Base-by-base conservation (phyloP, 2,329 filamentous ascomycete species). In the Monilinia laxa region DNA sequence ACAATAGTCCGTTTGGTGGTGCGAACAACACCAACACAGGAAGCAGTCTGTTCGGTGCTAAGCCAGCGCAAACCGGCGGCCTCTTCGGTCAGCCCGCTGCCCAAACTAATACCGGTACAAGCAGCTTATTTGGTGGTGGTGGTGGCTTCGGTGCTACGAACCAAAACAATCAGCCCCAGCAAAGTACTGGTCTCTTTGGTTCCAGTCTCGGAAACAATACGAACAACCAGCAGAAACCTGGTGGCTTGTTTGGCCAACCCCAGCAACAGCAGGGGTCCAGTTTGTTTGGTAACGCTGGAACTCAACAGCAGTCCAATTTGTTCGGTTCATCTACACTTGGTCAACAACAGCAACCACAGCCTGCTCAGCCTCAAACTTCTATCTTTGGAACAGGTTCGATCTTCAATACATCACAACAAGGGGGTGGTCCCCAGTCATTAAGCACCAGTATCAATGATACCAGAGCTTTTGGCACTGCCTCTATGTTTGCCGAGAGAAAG, bases 401-500 rank as follows among this genome's bases (percentile, higher is more conserved):
- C 3, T 85, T 92, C 60, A 85, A 86, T 25, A 81, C 77, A 68
- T 82, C 82, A 1, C 83, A 84, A 69, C 82, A 82, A 68, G 81
- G 84, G 69, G 68, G 55, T 25, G 79, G 80, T 58, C 84, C 84
- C 20, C 87, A 90, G 74, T 80, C 84, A 23, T 81, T 97, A 67
- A 92, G 90, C 45, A 89, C 93, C 6, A 95, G 92, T 68, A 85
- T 96, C 66, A 88, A 87, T 68, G 92, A 94, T 70, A 83, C 88
- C n/a, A 92, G 91, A 63, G 94, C 96, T 0, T 99, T 96, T 75
- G 95, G 95, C 52, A 93, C 91, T 64, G 87, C 91, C 56, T 92
- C 92, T 1, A 84, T 99, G 25, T 98, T 98, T 78, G 86, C 88
- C 42, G 90, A 88, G 20, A 83, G 83, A 71, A 83, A 76, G 76